These are phyloP conservation scores for Eucalyptus albens DNA, from an alignment of 345 rosid species.

Conservation along the genomic window DNA sequence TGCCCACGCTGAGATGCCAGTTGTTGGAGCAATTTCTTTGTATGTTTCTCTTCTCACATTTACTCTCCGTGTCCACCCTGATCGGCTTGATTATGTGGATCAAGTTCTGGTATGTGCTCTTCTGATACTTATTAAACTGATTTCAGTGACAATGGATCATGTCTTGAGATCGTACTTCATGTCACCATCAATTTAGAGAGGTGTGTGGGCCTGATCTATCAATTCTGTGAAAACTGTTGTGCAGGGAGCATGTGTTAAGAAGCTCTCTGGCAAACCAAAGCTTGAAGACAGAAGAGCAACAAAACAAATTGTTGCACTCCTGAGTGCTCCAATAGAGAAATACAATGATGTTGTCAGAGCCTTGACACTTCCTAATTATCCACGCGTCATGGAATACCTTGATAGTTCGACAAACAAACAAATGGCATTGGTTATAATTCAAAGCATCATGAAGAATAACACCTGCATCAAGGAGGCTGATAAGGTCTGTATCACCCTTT, in stretches of 20 bases:
- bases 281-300: slow-evolving; percentile 66
- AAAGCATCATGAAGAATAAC: slow-evolving; percentile 76
- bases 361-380: slow-evolving; percentile 78
- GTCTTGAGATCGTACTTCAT: background rate
- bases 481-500: slow-evolving; percentile 32
- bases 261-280: slow-evolving; percentile 54
- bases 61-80: slow-evolving; percentile 85
- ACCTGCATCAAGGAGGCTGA: slow-evolving; percentile 65
- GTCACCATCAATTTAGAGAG: background rate
- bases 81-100: slow-evolving; percentile 89
- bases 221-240: background rate
- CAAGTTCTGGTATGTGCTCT: slow-evolving; percentile 71
- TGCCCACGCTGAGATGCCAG: slow-evolving; percentile 80
- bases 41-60: slow-evolving; percentile 83
- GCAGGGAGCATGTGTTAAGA: slow-evolving; percentile 80
- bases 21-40: slow-evolving; percentile 70
- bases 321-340: slow-evolving; percentile 91
- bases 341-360: slow-evolving; percentile 77
- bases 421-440: slow-evolving; percentile 86
- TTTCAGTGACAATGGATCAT: background rate
- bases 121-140: background rate
- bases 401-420: slow-evolving; percentile 74
- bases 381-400: slow-evolving; percentile 80
- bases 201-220: background rate
- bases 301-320: slow-evolving; percentile 86